Percentiles rank a stretch among this genome's conserved stretches.
Evolutionary conservation across 2,329 filamentous ascomycete genomes (phyloP).

Genomic region (Trichophyton verrucosum): DNA sequence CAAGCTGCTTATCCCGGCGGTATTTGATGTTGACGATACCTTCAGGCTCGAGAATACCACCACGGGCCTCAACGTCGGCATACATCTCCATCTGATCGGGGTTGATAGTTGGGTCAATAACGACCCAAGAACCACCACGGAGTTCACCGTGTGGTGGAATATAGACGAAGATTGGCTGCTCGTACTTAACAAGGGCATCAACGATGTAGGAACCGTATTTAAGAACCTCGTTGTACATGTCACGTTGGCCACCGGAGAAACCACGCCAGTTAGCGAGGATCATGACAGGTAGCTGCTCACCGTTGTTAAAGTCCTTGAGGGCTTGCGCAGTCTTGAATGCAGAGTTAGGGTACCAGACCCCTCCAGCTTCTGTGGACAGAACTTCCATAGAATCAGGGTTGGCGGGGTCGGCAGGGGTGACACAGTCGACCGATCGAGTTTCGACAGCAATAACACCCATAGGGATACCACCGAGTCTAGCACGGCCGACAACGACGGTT

Average conservation of each 20-base stretch:
- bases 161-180: conserved; percentile 98
- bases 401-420: conserved; percentile 89
- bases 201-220: conserved; percentile 99
- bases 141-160: conserved; percentile 94
- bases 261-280: conserved; percentile 99
- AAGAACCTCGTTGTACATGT: conserved; percentile 99
- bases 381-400: conserved; percentile 98
- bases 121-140: conserved; percentile 98
- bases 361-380: conserved; percentile 85
- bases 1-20: conserved; percentile 90
- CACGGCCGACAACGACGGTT: conserved; percentile 91
- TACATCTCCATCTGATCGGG: conserved; percentile 98
- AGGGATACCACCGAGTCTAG: conserved; percentile 89
- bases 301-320: conserved; percentile 97
- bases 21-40: conserved; percentile 99
- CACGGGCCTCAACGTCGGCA: conserved; percentile 83
- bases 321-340: conserved; percentile 99
- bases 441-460: conserved; percentile 98
- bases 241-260: conserved; percentile 97
- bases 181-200: conserved; percentile 92
- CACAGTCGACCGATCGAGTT: conserved; percentile 90
- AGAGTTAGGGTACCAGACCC: conserved; percentile 99
- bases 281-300: conserved; percentile 96
- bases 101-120: conserved; percentile 98
- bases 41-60: conserved; percentile 94